Evolutionary conservation across 495 filamentous ascomycete genomes (phyloP).

Genomic region (Tuber microsphaerosporum): DNA sequence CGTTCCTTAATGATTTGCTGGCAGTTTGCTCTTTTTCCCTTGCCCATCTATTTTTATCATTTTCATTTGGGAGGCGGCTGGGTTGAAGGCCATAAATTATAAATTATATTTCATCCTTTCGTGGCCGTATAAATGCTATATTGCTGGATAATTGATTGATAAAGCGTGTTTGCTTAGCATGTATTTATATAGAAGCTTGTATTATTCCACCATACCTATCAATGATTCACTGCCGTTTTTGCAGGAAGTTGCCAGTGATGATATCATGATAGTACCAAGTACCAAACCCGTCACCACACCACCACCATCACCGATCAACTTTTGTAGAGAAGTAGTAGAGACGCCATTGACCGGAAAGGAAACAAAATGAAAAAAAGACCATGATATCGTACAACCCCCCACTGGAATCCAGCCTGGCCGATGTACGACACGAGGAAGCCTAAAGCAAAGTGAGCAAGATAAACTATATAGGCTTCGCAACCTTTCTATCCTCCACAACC

Average conservation of each 20-base stretch:
- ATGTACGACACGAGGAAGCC: neutral
- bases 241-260: neutral
- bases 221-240: neutral
- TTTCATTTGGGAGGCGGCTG: neutral
- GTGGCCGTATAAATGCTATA: neutral
- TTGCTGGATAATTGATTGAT: neutral
- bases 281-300: neutral
- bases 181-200: neutral
- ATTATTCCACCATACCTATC: neutral
- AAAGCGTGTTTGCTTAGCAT: neutral
- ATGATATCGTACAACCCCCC: neutral
- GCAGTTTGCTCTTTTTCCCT: neutral
- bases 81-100: neutral
- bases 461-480: slow-evolving; percentile 79
- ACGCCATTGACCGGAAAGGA: neutral
- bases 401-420: neutral
- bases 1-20: neutral
- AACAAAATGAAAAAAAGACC: neutral
- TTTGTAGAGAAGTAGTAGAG: neutral
- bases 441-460: neutral
- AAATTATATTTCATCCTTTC: neutral
- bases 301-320: neutral
- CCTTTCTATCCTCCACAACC: slow-evolving; percentile 71
- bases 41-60: neutral
- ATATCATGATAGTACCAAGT: neutral